Evolutionary conservation across 495 filamentous ascomycete genomes (phyloP).

Genomic region (Collariella sp.): DNA sequence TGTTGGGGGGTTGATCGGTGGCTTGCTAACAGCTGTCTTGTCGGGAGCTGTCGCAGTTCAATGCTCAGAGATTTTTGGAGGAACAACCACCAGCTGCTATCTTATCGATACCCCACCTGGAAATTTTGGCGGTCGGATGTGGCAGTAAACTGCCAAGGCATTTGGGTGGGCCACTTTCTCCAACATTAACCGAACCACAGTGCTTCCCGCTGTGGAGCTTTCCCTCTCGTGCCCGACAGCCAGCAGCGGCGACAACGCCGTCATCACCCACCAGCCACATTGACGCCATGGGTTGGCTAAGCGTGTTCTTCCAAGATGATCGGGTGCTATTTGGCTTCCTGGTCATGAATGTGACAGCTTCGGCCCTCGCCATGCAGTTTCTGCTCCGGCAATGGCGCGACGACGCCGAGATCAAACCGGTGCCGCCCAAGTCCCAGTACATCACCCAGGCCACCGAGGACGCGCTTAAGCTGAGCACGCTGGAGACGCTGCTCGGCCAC

Average conservation of each 20-base stretch:
- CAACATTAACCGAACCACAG: too few species aligned
- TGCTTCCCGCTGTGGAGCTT: not conserved
- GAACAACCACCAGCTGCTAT: slow-evolving; percentile 15
- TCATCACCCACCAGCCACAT: not conserved
- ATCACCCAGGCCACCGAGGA: slow-evolving; percentile 55
- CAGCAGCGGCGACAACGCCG: not conserved
- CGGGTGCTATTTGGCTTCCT: slow-evolving; percentile 35
- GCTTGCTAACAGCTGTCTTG: not conserved
- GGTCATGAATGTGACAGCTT: slow-evolving; percentile 29
- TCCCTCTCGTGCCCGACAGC: not conserved
- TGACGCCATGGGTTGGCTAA: slow-evolving; percentile 26
- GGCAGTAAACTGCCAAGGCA: too few species aligned
- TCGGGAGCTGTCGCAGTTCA: not conserved
- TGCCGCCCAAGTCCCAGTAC: slow-evolving; percentile 47
- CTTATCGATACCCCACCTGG: slow-evolving; percentile 26
- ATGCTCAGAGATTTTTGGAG: slow-evolving; percentile 18
- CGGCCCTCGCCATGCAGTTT: slow-evolving; percentile 30
- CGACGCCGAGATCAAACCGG: slow-evolving; percentile 38
- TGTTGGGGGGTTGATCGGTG: slow-evolving; percentile 30
- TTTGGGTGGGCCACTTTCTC: too few species aligned
- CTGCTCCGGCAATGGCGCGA: slow-evolving; percentile 40
- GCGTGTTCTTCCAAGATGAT: slow-evolving; percentile 33
- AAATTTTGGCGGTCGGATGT: slow-evolving; percentile 25
- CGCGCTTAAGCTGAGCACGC: slow-evolving; percentile 38
- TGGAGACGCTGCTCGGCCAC: slow-evolving; percentile 44